Base-by-base conservation (phyloP, 306 rosid genomes). In the Gillenia trifoliata region DNA sequence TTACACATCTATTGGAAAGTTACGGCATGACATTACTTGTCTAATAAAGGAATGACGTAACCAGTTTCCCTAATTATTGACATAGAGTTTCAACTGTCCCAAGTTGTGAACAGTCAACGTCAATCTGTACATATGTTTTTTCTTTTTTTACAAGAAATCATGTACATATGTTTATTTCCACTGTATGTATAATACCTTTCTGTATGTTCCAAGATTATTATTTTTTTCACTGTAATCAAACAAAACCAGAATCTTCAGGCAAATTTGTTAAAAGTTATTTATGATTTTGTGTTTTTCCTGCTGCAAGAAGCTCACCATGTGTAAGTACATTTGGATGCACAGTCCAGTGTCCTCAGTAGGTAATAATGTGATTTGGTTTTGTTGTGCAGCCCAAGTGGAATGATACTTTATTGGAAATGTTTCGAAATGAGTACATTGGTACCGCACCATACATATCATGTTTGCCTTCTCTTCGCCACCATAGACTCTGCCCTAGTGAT, bases 351-450 rank as follows among this genome's bases (percentile, higher is more conserved):
- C 70, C 66, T 29, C 50, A 29, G 47, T 17, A 63, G 59, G 54
- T 73, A 76, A 64, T 81, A 70, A 74, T 71, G 33, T 62, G 40
- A 63, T 81, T 65, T 82, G 68, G 55, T 56, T 79, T 86, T 69
- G 80, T 83, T 72, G 60, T 79, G 86, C 90, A 95, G 99, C 99
- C 99, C 7, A 95, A 90, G 85, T 88, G 81, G 92, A 95, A 95
- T 30, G 99, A 83, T 71, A 92, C 90, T 25, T 81, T 95, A 34
- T 79, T 95, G 76, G 99, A 95, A 78, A 86, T 95, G 99, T 95
- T 95, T 77, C 97, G 98, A 30, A 90, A 95, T 57, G 96, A 95
- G 77, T 95, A 86, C 79, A 88, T 95, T 83, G 99, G 99, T 74
- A 90, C 93, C 11, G 91, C 86, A 28, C 99, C 99, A 43, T 95